Evolutionary conservation across 768 basidiomycete species (phyloP).

Genomic region (Phlegmacium glaucopus): DNA sequence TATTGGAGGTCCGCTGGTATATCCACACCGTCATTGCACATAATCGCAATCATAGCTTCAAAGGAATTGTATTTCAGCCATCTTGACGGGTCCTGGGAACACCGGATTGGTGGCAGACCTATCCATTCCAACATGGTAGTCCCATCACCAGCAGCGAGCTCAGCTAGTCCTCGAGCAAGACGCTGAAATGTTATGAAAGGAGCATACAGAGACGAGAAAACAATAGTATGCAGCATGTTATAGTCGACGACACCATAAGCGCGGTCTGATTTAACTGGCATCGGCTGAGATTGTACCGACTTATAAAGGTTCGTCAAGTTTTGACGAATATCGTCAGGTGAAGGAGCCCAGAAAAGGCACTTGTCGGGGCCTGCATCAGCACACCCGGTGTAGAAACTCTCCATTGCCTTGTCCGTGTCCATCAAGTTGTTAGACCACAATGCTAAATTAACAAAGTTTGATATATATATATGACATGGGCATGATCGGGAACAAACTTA

Average conservation of each 20-base stretch:
- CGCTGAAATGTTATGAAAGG: constrained; percentile 31
- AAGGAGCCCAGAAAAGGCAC: constrained; percentile 38
- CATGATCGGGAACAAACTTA: too few species aligned
- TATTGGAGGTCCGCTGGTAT: constrained; percentile 30
- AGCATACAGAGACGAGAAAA: constrained; percentile 32
- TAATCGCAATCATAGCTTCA: constrained; percentile 28
- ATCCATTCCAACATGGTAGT: constrained; percentile 19
- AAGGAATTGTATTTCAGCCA: too few species aligned
- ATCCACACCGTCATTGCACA: constrained; percentile 36
- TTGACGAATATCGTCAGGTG: constrained; percentile 26
- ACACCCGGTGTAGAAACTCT: constrained; percentile 34
- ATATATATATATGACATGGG: too few species aligned
- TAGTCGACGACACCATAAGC: constrained; percentile 38
- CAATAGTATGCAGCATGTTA: constrained; percentile 17
- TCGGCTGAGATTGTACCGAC: constrained; percentile 26
- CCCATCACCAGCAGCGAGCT: constrained; percentile 30
- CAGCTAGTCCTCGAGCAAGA: constrained; percentile 34
- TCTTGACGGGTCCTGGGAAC: constrained; percentile 23
- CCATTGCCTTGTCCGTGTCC: constrained; percentile 34
- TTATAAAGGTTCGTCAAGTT: constrained; percentile 34
- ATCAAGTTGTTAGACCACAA: constrained; percentile 32
- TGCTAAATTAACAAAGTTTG: too few species aligned
- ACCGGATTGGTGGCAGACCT: constrained; percentile 21
- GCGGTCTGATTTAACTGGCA: constrained; percentile 27
- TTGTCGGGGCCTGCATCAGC: constrained; percentile 30